Base-by-base conservation (phyloP, 2,329 filamentous ascomycete genomes). In the Botrytis galanthina region DNA sequence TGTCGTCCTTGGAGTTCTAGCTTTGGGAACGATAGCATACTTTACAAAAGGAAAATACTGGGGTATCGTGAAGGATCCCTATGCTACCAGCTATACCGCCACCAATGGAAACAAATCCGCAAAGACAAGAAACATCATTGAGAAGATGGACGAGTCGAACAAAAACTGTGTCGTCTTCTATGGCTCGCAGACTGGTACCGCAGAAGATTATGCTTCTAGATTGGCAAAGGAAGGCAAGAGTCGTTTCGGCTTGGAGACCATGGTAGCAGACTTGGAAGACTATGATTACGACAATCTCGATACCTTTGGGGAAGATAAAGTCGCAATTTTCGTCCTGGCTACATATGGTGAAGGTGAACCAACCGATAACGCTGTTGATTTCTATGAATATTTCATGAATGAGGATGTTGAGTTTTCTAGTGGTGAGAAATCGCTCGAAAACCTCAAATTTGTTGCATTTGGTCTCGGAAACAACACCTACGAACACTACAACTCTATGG, bases 161-260 rank as follows among this genome's bases (percentile, higher is more conserved):
- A 99, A 98, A 86, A 98, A 99, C 85, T 98, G 95, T 83, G 92
- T 99, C 77, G 92, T 99, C 80, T 98, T 99, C 87, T 99, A 98
- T 82, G 96, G 96, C 78, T 99, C 96, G 46, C 96, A 99, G 85
- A 99, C 96, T 32, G 96, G 96, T 80, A 99, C 96, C 59, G 96
- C 96, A 68, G 97, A 99, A 85, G 96, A 99, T 83, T 99, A 99
- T 81, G 97, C 96, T 77, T 97, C 95, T 20, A 90, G 97, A 79
- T 86, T 99, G 78, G 94, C 96, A 77, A 99, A 99, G 87, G 96
- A 99, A 84, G 96, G 96, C 80, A 95, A 95, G 83, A 97, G 95
- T 80, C 90, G 96, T 76, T 99, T 97, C 82, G 96, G 96, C 54
- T 88, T 99, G 76, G 97, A 97, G 84, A 98, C 95, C 75, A 98